Evolutionary conservation across 2,329 filamentous ascomycete species (phyloP), one percentile per base, ranked within the genome.

Genomic region (Diaporthe capsici): DNA sequence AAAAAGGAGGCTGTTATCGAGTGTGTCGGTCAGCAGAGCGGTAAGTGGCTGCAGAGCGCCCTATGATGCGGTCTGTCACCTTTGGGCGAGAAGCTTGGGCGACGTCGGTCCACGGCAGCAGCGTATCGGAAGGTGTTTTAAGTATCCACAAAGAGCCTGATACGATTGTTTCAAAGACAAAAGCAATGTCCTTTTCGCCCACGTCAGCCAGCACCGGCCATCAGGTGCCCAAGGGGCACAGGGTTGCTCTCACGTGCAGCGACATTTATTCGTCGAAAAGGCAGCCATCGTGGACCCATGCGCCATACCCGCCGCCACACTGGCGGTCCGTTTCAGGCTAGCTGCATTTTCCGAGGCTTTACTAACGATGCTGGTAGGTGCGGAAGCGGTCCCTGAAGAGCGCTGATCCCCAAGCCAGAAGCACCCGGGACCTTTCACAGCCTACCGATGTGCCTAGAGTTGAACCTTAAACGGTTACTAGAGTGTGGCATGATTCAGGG

Each of bases 71-170:
- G 65, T 70, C 65, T 28, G 65, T 34, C 49, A 42, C 49, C 47
- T 42, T 13, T 13, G 9, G 22, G 47, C 65, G 55, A 17, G 34
- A 55, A 31, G n/a, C 13, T 42, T 22, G 49, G 49, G 17, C 25
- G n/a, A 42, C 49, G 34, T 42, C 13, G 44, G 28, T 13, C 65
- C n/a, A 10, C 47, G 65, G 47, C 47, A 53, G 44, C 63, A 42
- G 65, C 65, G 65, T 70, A 70, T 70, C 65, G 65, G 65, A 70
- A 28, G 47, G 65, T 42, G 65, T 28, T 55, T 70, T 53, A 70
- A 55, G 65, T 70, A 70, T 55, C 65, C 65, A 70, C 65, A 70
- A 17, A n/a, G 47, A 42, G 12, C 15, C 63, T 70, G 63, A 68
- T 68, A 53, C 47, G 63, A 53, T 68, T 53, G 65, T 70, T 55